Percentiles rank a stretch among this genome's conserved stretches.
These are phyloP conservation scores for Blastobotrys elegans DNA, from an alignment of 1,139 yeast genomes.

Conservation along the genomic window DNA sequence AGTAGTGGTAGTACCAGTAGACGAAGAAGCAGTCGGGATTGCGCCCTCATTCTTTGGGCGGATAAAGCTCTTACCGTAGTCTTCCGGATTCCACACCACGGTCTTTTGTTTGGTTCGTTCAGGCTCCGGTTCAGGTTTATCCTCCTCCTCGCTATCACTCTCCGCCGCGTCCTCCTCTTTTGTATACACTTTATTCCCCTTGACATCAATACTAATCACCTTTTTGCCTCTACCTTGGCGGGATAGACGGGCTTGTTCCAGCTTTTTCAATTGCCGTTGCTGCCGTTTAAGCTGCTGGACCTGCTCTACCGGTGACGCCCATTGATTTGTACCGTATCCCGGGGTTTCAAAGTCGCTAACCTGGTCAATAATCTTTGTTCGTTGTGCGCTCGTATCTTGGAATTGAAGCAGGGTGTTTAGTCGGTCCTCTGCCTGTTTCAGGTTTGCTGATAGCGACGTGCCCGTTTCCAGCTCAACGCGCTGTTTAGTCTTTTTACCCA, in stretches of 20 bases:
- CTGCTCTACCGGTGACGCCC: conserved; percentile 88
- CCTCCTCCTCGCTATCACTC: conserved; percentile 16
- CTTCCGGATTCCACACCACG: conserved; percentile 25
- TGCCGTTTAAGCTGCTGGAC: conserved; percentile 78
- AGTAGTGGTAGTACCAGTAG: neutral
- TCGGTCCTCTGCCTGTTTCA: conserved; percentile 49
- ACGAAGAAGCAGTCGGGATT: no score
- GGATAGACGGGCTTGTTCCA: conserved; percentile 53
- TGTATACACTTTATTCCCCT: conserved; percentile 66
- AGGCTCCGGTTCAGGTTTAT: conserved; percentile 6
- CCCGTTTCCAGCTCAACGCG: conserved; percentile 29
- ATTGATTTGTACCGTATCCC: conserved; percentile 49
- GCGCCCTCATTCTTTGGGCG: conserved; percentile 20
- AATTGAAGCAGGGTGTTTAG: conserved; percentile 68
- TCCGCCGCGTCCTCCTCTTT: conserved; percentile 31
- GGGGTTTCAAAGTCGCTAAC: conserved; percentile 79
- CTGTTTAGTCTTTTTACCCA: conserved; percentile 27
- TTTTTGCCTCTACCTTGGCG: conserved; percentile 69
- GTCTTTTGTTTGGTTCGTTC: conserved; percentile 15
- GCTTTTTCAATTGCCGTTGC: conserved; percentile 63
- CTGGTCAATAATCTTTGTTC: conserved; percentile 89
- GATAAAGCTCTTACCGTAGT: conserved; percentile 34
- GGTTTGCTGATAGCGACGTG: conserved; percentile 41
- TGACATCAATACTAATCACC: conserved; percentile 70
- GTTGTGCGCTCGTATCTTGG: conserved; percentile 81